A percentile compares a stretch with the other conserved stretches of the same genome.
Conservation (phyloP, 257 asterid species). For the Solanum clarkiae region DNA sequence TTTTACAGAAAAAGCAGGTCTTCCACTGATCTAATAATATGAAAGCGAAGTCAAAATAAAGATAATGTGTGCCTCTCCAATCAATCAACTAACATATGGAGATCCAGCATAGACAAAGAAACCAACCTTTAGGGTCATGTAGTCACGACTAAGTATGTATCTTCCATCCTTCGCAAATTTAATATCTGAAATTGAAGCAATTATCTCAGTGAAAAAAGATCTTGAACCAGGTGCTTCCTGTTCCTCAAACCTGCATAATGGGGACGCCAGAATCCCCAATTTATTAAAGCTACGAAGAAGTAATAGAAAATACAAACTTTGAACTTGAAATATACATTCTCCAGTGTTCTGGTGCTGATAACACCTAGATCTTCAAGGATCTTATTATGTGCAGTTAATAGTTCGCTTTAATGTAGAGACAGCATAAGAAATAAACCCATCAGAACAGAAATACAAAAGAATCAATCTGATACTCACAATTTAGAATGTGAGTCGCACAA, state of each 20-base stretch:
- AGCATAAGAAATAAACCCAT: neutral
- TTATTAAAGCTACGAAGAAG: neutral
- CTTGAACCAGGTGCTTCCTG: slow-evolving; percentile 84
- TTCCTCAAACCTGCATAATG: slow-evolving; percentile 61
- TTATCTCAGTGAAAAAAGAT: slow-evolving; percentile 81
- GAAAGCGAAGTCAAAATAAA: neutral
- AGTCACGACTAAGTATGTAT: slow-evolving; percentile 74
- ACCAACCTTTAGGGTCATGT: slow-evolving; percentile 81
- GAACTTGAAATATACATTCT: neutral
- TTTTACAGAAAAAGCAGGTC: neutral
- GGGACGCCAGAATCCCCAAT: neutral
- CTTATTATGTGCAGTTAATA: neutral
- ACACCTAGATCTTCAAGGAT: neutral
- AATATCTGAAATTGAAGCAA: slow-evolving; percentile 78
- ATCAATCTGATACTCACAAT: slow-evolving; percentile 3
- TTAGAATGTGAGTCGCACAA: slow-evolving; percentile 92
- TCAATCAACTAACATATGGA: neutral
- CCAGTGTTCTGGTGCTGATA: neutral
- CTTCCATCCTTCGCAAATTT: slow-evolving; percentile 78
- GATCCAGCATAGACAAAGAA: neutral
- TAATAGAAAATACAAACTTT: neutral
- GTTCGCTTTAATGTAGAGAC: neutral
- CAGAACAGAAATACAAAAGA: neutral
- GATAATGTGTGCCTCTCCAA: neutral
- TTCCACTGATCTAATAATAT: neutral